Percentiles rank a stretch among this genome's conserved stretches.
phyloP scores from a whole-genome alignment of 768 basidiomycete species.

The Lentinula sp. region DNA sequence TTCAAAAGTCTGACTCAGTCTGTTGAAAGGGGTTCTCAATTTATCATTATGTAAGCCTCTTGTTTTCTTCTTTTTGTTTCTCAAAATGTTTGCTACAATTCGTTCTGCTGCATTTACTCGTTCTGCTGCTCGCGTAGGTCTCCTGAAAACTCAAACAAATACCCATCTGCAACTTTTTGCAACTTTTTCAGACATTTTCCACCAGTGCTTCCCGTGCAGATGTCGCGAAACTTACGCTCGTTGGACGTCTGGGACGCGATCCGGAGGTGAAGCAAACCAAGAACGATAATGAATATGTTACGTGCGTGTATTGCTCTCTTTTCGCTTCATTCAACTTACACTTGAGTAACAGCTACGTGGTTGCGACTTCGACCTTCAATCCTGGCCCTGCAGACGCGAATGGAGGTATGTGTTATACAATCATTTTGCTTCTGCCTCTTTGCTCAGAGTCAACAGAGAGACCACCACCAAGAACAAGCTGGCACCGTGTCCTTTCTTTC shows the following conservation, averaged over 20 bases:
- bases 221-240: conserved; percentile 68
- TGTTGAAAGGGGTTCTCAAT: no score
- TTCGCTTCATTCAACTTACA: neutral
- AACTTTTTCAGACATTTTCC: conserved; percentile 50
- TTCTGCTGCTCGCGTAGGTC: conserved; percentile 42
- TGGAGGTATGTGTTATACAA: conserved; percentile 40
- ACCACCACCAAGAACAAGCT: conserved; percentile 49
- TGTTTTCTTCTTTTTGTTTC: neutral
- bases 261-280: conserved; percentile 67
- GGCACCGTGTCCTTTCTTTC: conserved; percentile 77
- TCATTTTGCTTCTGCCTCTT: neutral
- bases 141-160: neutral
- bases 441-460: conserved; percentile 36
- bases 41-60: conserved; percentile 5
- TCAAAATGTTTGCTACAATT: conserved; percentile 45
- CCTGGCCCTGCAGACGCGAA: conserved; percentile 52
- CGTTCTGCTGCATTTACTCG: conserved; percentile 37
- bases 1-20: no score
- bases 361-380: conserved; percentile 65
- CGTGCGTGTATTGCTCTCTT: conserved; percentile 36
- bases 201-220: conserved; percentile 52
- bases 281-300: conserved; percentile 71
- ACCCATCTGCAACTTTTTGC: neutral
- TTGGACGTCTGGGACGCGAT: conserved; percentile 67
- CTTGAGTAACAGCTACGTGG: conserved; percentile 50